Evolutionary conservation across 257 asterid genomes (phyloP), one percentile per base, ranked within the genome.

Genomic region (Ehretia macrophylla): DNA sequence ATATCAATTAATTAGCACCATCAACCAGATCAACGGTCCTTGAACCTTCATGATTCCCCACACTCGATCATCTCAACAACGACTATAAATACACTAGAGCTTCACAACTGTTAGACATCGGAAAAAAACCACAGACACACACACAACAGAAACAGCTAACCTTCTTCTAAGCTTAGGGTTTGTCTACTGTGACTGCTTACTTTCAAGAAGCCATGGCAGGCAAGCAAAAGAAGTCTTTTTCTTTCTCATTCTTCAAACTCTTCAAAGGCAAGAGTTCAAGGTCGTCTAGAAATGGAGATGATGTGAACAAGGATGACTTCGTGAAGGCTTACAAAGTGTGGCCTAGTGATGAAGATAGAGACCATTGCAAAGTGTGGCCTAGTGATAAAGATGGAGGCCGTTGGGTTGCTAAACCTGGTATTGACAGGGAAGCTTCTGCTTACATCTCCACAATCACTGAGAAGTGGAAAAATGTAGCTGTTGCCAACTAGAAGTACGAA

Each of bases 351-450:
- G 87, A 89, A 53, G 97, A 89, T 44, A 67, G 89, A n/a, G n/a
- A n/a, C n/a, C n/a, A n/a, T n/a, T n/a, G n/a, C n/a, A n/a, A n/a
- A n/a, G n/a, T n/a, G n/a, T n/a, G n/a, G n/a, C n/a, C n/a, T n/a
- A n/a, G n/a, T n/a, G n/a, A n/a, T n/a, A n/a, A n/a, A n/a, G n/a
- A n/a, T n/a, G n/a, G n/a, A 65, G 94, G 87, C 3, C 67, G 81
- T 1, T 89, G 94, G 88, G 94, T 89, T 27, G 95, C 95, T 1
- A 89, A 89, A 56, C 97, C 97, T 1, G 79, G 85, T 1, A 86
- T 89, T 32, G 92, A 89, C 59, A 68, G 65, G 69, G 79, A 75
- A 59, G 95, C 92, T 21, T 63, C 87, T 11, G 83, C 78, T 27
- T 89, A 75, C 65, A 82, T 89, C 51, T 19, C 82, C 50, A 37